Conservation (phyloP, 148 eudicot species). For the Mesembryanthemum crystallinum region DNA sequence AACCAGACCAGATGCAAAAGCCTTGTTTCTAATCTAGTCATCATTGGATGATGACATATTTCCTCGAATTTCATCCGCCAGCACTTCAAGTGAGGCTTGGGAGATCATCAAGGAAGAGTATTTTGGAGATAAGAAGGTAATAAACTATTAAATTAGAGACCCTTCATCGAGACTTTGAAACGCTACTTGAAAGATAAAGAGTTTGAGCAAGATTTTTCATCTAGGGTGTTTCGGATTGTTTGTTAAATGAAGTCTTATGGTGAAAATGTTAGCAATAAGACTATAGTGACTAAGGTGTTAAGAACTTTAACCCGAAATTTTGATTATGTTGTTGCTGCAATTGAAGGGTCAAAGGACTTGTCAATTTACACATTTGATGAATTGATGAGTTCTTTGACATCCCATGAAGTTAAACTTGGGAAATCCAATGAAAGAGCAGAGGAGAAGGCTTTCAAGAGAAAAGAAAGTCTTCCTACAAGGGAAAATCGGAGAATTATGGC, state of each 20-base stretch:
- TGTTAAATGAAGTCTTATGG: neutral
- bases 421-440: neutral
- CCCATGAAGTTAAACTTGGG: neutral
- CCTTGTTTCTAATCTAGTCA: neutral
- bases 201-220: neutral
- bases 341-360: conserved; percentile 14
- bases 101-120: conserved; percentile 10
- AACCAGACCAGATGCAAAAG: conserved; percentile 6
- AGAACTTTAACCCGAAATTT: conserved; percentile 6
- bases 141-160: conserved; percentile 3
- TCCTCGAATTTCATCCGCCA: conserved; percentile 1
- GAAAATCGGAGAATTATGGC: neutral
- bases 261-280: conserved; percentile 1
- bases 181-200: conserved; percentile 8
- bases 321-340: conserved; percentile 16
- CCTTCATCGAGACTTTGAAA: conserved; percentile 8
- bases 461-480: neutral
- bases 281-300: conserved; percentile 12
- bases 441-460: neutral
- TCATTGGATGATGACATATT: conserved; percentile 13
- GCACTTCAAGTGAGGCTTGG: neutral
- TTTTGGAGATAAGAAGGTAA: conserved; percentile 14
- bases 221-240: neutral
- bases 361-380: conserved; percentile 11
- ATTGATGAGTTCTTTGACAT: conserved; percentile 5